A percentile compares a stretch with the other conserved stretches of the same genome.
These are phyloP conservation scores for Gypsophila paniculata DNA, from an alignment of 179 eudicot genomes.

Conservation along the genomic window DNA sequence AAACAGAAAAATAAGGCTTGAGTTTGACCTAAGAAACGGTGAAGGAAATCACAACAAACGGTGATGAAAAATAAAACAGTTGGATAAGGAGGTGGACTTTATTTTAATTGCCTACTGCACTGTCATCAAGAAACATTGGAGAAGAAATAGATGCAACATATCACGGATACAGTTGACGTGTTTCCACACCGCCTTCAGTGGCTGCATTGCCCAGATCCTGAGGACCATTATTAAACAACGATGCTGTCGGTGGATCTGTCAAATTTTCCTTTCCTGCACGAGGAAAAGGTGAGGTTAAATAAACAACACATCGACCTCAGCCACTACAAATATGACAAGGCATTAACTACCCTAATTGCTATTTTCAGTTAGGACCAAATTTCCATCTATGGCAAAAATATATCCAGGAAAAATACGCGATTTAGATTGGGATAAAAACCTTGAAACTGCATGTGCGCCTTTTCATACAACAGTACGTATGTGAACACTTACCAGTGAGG, in stretches of 20 bases:
- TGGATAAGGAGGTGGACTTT: neutral
- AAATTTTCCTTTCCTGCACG: neutral
- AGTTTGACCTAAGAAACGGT: conserved; percentile 5
- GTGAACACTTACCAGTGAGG: conserved; percentile 6
- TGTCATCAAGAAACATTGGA: neutral
- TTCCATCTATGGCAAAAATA: neutral
- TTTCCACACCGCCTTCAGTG: neutral
- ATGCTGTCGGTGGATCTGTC: neutral
- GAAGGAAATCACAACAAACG: conserved; percentile 11
- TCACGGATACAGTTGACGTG: conserved; percentile 13
- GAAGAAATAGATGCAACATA: neutral
- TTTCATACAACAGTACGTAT: neutral
- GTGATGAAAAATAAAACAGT: neutral
- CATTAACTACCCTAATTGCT: neutral
- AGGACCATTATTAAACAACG: neutral
- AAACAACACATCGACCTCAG: neutral
- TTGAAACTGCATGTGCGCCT: neutral
- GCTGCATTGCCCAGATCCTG: neutral
- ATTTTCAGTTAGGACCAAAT: neutral
- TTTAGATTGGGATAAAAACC: neutral
- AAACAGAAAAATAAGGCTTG: conserved; percentile 8
- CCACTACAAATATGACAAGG: neutral
- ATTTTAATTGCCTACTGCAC: neutral
- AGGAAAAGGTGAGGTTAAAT: conserved; percentile 1
- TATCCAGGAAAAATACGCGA: neutral